phyloP scores from a whole-genome alignment of 768 basidiomycete genomes.

The Auriscalpium orientale region DNA sequence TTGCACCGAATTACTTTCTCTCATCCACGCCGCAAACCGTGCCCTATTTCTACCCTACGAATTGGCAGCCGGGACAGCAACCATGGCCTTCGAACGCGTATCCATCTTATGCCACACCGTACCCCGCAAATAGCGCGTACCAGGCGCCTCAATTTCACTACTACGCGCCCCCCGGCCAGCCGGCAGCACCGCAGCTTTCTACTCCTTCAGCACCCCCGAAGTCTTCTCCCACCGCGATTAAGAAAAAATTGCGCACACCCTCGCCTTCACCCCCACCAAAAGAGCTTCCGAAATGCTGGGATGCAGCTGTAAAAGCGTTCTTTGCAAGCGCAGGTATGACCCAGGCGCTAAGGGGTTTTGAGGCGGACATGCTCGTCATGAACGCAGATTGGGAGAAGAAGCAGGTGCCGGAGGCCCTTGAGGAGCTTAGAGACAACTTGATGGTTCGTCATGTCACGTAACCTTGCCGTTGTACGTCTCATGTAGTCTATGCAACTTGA shows the following conservation, averaged over 20 bases:
- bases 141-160: constrained; percentile 8
- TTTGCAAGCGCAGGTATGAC: constrained; percentile 16
- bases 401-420: constrained; percentile 17
- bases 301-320: constrained; percentile 13
- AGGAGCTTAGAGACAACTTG: constrained; percentile 13
- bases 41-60: constrained; percentile 19
- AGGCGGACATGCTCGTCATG: constrained; percentile 23
- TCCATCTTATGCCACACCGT: constrained; percentile 15
- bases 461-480: background rate
- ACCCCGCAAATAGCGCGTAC: background rate
- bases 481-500: background rate
- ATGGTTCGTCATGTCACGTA: constrained; percentile 11
- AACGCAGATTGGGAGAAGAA: constrained; percentile 19
- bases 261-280: constrained; percentile 12
- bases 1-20: background rate
- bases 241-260: background rate
- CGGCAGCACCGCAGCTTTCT: too few relatives aligned
- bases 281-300: constrained; percentile 15
- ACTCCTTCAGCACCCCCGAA: too few relatives aligned
- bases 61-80: constrained; percentile 15
- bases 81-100: constrained; percentile 12
- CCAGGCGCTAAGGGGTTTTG: constrained; percentile 20
- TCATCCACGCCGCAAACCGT: constrained; percentile 5
- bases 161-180: constrained; percentile 5
- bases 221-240: too few relatives aligned